These are phyloP conservation scores for Phalaenopsis equestris DNA, from an alignment of 106 monocot genomes.

Conservation along the genomic window DNA sequence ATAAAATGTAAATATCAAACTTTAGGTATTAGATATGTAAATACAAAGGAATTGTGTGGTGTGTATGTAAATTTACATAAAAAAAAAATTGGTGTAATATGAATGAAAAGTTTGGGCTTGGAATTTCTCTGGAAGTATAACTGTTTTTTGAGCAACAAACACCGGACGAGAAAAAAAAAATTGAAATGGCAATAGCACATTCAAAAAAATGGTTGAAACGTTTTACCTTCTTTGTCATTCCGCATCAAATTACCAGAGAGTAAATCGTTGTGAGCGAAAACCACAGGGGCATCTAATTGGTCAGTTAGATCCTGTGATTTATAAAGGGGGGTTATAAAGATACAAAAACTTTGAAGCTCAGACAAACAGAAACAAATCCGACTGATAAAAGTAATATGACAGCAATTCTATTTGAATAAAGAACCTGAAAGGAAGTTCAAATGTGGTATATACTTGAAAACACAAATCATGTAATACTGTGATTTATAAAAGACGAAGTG, in stretches of 20 bases:
- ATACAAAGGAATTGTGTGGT: too few relatives aligned
- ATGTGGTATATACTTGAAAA: background rate
- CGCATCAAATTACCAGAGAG: conserved; percentile 94
- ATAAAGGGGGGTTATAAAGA: background rate
- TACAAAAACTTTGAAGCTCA: background rate
- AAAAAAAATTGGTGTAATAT: background rate
- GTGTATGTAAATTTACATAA: too few relatives aligned
- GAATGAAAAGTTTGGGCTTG: background rate
- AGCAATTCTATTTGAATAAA: background rate
- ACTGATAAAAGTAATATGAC: background rate
- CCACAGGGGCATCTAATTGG: conserved; percentile 58
- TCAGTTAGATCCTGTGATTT: conserved; percentile 51
- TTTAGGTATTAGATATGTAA: too few relatives aligned
- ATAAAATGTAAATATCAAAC: too few relatives aligned
- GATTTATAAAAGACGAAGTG: background rate
- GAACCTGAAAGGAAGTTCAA: background rate
- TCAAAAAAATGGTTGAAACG: background rate
- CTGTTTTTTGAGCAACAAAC: background rate
- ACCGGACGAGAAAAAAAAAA: background rate
- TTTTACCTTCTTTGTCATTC: conserved; percentile 72
- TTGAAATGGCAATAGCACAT: background rate
- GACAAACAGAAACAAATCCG: background rate
- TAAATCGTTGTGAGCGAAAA: conserved; percentile 91
- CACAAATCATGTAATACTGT: background rate
- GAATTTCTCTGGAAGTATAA: background rate